Percentiles rank a stretch among this genome's conserved stretches.
Evolutionary conservation across 306 rosid species (phyloP).

Genomic region (Luffa acutangula): DNA sequence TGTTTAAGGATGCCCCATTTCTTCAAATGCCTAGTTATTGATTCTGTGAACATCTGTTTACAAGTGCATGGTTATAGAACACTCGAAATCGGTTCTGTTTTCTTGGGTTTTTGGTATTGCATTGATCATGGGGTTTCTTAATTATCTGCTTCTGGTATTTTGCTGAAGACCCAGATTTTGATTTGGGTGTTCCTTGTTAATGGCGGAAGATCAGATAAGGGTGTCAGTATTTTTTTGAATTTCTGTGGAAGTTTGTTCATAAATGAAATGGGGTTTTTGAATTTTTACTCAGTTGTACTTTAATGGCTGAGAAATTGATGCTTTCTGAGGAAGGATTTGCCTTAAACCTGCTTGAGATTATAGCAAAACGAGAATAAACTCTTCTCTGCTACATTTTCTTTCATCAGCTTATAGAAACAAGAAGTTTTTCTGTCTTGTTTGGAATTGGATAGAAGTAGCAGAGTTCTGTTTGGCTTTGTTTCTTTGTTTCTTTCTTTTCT

Average conservation of each 20-base stretch:
- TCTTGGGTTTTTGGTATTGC: constrained; percentile 15
- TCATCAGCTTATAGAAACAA: not conserved
- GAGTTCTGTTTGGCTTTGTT: not conserved
- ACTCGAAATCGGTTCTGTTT: not conserved
- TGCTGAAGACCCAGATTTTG: not conserved
- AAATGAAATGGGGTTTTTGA: not conserved
- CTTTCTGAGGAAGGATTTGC: not conserved
- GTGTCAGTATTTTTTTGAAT: not conserved
- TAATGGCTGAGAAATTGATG: not conserved
- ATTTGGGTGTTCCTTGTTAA: not conserved
- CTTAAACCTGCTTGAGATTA: not conserved
- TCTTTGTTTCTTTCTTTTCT: not conserved
- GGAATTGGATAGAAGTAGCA: not conserved
- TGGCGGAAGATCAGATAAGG: not conserved
- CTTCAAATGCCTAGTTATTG: not conserved
- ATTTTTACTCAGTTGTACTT: not conserved
- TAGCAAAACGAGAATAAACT: not conserved
- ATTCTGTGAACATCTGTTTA: not conserved
- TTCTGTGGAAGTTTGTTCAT: not conserved
- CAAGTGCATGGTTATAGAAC: not conserved
- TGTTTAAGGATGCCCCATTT: constrained; percentile 12
- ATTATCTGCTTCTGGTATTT: not conserved
- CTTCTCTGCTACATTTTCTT: not conserved
- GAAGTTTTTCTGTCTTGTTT: not conserved
- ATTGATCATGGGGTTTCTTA: not conserved